These are phyloP conservation scores for Suillus decipiens DNA, from an alignment of 768 basidiomycete species.

Conservation along the genomic window DNA sequence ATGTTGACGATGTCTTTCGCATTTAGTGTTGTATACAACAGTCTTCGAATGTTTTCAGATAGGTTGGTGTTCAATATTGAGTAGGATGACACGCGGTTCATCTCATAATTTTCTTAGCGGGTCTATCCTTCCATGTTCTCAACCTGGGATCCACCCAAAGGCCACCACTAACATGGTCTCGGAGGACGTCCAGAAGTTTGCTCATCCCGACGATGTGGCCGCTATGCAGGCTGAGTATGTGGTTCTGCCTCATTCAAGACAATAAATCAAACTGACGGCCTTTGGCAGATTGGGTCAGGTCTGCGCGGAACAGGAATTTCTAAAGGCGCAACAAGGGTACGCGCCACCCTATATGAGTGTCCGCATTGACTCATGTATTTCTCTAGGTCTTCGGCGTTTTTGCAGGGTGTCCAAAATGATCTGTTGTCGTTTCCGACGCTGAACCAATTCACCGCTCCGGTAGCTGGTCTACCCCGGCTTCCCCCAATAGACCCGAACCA, in stretches of 20 bases:
- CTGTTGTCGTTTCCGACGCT: not conserved
- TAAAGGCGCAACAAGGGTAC: not conserved
- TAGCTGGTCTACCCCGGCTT: not conserved
- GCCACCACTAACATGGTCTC: not conserved
- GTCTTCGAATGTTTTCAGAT: not conserved
- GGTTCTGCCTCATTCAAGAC: not conserved
- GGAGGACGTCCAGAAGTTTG: not conserved
- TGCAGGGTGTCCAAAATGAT: not conserved
- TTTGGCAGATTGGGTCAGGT: not conserved
- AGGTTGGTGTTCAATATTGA: not conserved
- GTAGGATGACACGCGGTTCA: not conserved
- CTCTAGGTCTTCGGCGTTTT: not conserved
- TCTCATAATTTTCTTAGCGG: not conserved
- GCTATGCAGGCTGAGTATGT: not conserved
- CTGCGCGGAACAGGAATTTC: not conserved
- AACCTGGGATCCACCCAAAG: not conserved
- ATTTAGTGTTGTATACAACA: not conserved
- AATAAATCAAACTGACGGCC: not conserved
- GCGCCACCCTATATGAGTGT: not conserved
- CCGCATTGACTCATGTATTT: not conserved
- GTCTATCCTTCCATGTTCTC: not conserved
- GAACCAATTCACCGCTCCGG: not conserved
- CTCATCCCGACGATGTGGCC: not conserved
- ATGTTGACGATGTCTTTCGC: not conserved
- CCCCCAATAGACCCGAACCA: not conserved